Conservation (phyloP, 129 eudicot species). For the Helianthus annuus region DNA sequence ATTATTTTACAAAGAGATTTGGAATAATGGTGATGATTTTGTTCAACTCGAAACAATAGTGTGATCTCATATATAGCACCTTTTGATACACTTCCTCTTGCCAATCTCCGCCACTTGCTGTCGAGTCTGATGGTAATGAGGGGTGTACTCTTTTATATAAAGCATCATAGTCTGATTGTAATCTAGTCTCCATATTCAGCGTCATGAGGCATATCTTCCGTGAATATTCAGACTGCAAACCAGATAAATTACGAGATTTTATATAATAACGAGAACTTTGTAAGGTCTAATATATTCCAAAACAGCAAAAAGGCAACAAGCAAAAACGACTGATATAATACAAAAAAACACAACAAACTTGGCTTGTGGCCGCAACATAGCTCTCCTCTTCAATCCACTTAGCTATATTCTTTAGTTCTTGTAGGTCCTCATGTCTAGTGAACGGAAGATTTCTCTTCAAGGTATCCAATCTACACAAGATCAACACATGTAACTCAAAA, state of each 20-base stretch:
- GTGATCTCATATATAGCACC: no score
- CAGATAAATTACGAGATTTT: background rate
- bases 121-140: no score
- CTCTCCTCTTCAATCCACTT: constrained; percentile 64
- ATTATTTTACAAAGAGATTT: no score
- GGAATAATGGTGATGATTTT: no score
- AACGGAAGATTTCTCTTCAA: constrained; percentile 72
- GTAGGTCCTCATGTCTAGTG: constrained; percentile 66
- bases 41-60: no score
- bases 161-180: constrained; percentile 51
- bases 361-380: constrained; percentile 64
- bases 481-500: background rate
- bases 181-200: constrained; percentile 67
- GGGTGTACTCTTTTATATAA: background rate
- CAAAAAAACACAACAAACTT: constrained; percentile 34
- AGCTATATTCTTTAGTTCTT: constrained; percentile 61
- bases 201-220: constrained; percentile 70
- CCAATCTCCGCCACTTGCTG: no score
- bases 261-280: background rate
- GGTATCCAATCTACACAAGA: constrained; percentile 55
- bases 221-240: constrained; percentile 72
- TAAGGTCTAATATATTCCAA: no score
- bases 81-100: no score
- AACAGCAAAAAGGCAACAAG: no score
- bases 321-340: no score